phyloP scores from a whole-genome alignment of 371 early-diverging fungal species.

The Syncephalastrum monosporum region DNA sequence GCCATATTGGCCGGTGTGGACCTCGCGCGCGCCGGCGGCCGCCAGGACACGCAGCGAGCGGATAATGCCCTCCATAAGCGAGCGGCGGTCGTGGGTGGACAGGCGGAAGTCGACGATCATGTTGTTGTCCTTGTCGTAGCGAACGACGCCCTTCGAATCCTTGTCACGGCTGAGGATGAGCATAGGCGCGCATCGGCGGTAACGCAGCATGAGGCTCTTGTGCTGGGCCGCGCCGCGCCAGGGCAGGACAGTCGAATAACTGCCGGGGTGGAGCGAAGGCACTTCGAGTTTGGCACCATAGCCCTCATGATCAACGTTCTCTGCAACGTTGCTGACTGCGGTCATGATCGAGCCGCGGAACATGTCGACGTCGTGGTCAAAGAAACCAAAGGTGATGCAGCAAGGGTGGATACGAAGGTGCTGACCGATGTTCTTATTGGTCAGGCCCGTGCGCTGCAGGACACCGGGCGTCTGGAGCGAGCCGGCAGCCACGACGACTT shows the following conservation, averaged over 20 bases:
- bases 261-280: constrained; percentile 58
- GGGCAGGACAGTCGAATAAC: constrained; percentile 42
- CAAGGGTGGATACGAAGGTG: constrained; percentile 69
- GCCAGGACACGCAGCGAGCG: constrained; percentile 50
- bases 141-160: constrained; percentile 42
- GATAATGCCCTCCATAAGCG: constrained; percentile 52
- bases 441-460: constrained; percentile 63
- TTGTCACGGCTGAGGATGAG: constrained; percentile 70
- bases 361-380: constrained; percentile 49
- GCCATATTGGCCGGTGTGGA: constrained; percentile 56
- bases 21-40: constrained; percentile 55
- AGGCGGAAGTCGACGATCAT: constrained; percentile 43
- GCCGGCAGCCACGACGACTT: constrained; percentile 68
- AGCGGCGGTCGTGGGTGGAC: constrained; percentile 53
- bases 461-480: constrained; percentile 70
- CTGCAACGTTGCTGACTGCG: constrained; percentile 56
- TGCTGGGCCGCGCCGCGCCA: constrained; percentile 58
- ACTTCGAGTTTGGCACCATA: constrained; percentile 76
- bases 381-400: constrained; percentile 62
- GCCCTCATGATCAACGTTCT: constrained; percentile 54
- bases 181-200: constrained; percentile 48
- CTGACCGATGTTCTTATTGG: constrained; percentile 72
- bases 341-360: constrained; percentile 74
- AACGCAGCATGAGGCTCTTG: constrained; percentile 55
- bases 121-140: constrained; percentile 32